These are phyloP conservation scores for Sutorius eximius DNA, from an alignment of 1,284 basidiomycete genomes.

Conservation along the genomic window DNA sequence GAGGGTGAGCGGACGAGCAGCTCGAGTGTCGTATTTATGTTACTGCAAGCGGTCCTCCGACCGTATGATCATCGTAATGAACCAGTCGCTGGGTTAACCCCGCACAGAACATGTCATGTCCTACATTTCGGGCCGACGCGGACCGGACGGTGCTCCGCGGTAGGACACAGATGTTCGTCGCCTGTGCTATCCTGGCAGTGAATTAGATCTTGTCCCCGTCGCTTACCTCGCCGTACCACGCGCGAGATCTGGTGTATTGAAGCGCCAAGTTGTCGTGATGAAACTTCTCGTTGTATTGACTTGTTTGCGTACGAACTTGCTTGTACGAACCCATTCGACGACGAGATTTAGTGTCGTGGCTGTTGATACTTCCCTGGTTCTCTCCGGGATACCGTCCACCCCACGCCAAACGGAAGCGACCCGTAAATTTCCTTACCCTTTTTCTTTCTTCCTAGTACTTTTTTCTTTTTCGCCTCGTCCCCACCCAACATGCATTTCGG, in stretches of 20 bases:
- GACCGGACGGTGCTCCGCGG: neutral
- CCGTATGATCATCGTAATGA: neutral
- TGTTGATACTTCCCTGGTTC: constrained; percentile 22
- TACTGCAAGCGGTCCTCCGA: neutral
- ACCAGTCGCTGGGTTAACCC: neutral
- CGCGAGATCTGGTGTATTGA: constrained; percentile 16
- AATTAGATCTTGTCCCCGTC: too few species aligned
- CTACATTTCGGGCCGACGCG: neutral
- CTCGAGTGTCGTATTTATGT: neutral
- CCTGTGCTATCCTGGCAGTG: too few species aligned
- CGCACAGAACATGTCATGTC: too few species aligned
- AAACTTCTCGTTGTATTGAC: constrained; percentile 34
- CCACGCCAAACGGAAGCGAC: constrained; percentile 5
- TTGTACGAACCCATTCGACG: constrained; percentile 22
- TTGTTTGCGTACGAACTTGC: constrained; percentile 30
- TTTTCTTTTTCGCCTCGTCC: neutral
- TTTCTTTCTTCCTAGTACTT: neutral
- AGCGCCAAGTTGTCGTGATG: constrained; percentile 24
- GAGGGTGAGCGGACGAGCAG: neutral
- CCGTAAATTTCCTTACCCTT: neutral
- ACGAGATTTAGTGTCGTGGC: constrained; percentile 18
- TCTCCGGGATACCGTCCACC: constrained; percentile 15
- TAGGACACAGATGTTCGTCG: too few species aligned
- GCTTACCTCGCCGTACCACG: neutral
- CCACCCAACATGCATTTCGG: constrained; percentile 53